Percentiles rank a stretch among this genome's conserved stretches.
Conservation (phyloP, 192 early-diverging fungal species). For the Chytriomyces sp. region DNA sequence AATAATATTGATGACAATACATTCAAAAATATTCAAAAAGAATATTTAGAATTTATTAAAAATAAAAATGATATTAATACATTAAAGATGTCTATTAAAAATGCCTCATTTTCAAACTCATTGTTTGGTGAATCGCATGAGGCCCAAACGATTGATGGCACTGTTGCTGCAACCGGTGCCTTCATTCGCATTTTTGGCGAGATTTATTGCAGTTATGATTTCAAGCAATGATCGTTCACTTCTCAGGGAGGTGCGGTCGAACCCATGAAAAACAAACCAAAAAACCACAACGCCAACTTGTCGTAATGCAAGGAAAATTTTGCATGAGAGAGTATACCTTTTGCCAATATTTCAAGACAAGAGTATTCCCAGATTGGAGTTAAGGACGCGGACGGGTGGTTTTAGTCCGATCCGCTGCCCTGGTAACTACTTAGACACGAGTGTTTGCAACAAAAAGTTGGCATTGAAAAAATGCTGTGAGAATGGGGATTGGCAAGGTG, state of each 20-base stretch:
- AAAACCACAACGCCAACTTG: background rate
- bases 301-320: no score
- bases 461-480: background rate
- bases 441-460: background rate
- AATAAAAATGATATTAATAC: background rate
- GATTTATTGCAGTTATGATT: no score
- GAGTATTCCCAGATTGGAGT: no score
- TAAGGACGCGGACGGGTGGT: no score
- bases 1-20: background rate
- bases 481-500: background rate
- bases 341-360: no score
- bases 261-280: background rate
- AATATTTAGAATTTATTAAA: background rate
- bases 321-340: no score
- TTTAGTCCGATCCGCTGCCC: no score
- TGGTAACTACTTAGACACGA: no score
- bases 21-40: background rate
- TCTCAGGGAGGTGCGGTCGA: background rate
- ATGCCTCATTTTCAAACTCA: background rate
- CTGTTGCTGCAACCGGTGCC: no score
- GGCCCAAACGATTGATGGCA: background rate
- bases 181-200: no score
- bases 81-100: background rate
- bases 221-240: background rate
- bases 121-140: background rate